These are phyloP conservation scores for Clavariopsis aquatica DNA, from an alignment of 495 filamentous ascomycete genomes.

Conservation along the genomic window DNA sequence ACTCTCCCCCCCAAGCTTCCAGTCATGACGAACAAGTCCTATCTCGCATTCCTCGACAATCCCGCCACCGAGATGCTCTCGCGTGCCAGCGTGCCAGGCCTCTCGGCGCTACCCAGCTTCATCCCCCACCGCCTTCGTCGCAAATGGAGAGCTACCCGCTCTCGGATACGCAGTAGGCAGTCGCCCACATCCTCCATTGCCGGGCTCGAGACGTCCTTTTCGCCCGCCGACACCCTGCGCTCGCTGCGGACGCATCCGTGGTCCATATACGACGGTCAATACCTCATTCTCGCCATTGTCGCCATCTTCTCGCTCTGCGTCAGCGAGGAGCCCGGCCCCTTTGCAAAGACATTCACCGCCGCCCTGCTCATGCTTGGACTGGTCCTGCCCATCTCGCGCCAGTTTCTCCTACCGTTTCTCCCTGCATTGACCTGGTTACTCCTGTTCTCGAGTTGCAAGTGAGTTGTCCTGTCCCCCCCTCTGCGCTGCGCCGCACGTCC, in stretches of 20 bases:
- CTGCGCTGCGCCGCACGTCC: constrained; percentile 19
- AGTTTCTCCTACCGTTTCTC: constrained; percentile 87
- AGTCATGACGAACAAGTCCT: constrained; percentile 35
- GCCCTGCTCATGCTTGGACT: constrained; percentile 69
- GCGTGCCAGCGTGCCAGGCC: constrained; percentile 39
- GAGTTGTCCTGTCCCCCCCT: constrained; percentile 48
- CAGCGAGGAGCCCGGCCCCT: constrained; percentile 69
- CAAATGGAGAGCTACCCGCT: constrained; percentile 59
- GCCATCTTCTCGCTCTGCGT: constrained; percentile 80
- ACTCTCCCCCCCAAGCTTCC: neutral
- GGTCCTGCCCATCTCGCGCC: constrained; percentile 79
- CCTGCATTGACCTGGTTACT: constrained; percentile 81
- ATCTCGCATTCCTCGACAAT: constrained; percentile 37
- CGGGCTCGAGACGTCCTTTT: constrained; percentile 78
- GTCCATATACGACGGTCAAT: constrained; percentile 85
- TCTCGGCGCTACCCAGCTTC: constrained; percentile 52
- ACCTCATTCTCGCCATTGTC: constrained; percentile 69
- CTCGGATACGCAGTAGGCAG: constrained; percentile 69
- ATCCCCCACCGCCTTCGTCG: constrained; percentile 73
- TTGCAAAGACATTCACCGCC: constrained; percentile 69
- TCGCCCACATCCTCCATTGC: constrained; percentile 73
- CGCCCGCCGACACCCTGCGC: constrained; percentile 68
- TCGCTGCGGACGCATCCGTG: constrained; percentile 74
- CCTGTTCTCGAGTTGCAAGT: constrained; percentile 89
- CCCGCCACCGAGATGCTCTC: constrained; percentile 38